These are phyloP conservation scores for Benincasa hispida DNA, from an alignment of 306 rosid genomes.

Conservation along the genomic window DNA sequence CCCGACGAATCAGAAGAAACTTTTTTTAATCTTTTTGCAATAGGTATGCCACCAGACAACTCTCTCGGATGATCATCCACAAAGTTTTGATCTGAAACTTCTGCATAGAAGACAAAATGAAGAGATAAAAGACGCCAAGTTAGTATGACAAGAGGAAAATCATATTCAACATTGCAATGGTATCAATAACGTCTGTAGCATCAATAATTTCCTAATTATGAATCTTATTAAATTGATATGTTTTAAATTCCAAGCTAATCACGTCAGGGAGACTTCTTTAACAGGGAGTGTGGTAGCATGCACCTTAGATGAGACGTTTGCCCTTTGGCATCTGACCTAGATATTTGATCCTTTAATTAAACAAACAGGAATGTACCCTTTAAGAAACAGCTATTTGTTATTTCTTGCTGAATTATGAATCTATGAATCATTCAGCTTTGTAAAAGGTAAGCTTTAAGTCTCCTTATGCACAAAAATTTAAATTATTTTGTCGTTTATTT, in stretches of 20 bases:
- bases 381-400: background rate
- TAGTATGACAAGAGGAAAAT: background rate
- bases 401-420: background rate
- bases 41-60: conserved; percentile 27
- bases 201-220: background rate
- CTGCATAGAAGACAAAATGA: conserved; percentile 22
- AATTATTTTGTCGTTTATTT: background rate
- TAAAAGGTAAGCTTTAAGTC: background rate
- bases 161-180: background rate
- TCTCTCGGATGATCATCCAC: conserved; percentile 30
- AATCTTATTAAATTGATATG: background rate
- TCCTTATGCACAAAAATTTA: background rate
- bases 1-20: conserved; percentile 21
- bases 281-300: background rate
- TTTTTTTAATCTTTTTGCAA: conserved; percentile 42
- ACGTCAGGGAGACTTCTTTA: background rate
- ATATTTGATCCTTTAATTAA: background rate
- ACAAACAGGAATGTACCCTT: background rate
- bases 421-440: background rate
- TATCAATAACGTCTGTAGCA: background rate
- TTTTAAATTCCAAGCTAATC: background rate
- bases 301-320: background rate
- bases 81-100: conserved; percentile 76
- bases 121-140: background rate
- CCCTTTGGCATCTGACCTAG: background rate